A percentile compares a stretch with the other conserved stretches of the same genome.
Conservation (phyloP, 805 yeast genomes). For the Kuraishia cidri region DNA sequence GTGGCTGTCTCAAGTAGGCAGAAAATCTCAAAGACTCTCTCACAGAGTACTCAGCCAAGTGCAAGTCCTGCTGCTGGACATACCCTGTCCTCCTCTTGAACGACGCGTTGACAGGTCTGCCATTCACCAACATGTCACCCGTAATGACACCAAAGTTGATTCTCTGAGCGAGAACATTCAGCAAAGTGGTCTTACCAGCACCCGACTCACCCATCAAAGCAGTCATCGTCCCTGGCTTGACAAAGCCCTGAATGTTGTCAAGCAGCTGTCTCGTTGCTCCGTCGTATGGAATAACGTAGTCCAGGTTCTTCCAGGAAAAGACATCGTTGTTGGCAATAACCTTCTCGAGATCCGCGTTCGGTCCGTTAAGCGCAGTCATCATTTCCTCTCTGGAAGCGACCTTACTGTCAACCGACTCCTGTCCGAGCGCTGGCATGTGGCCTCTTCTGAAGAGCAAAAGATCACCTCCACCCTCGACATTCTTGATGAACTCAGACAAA, state of each 20-base stretch:
- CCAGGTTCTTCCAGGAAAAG: constrained; percentile 12
- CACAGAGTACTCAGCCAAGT: constrained; percentile 34
- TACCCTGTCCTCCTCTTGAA: constrained; percentile 38
- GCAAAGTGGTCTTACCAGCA: constrained; percentile 41
- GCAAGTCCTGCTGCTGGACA: constrained; percentile 46
- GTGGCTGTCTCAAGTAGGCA: constrained; percentile 29
- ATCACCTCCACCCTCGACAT: constrained; percentile 20
- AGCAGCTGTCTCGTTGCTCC: constrained; percentile 13
- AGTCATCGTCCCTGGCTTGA: constrained; percentile 29
- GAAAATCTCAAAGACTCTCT: constrained; percentile 35
- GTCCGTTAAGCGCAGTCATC: constrained; percentile 17
- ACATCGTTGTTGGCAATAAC: constrained; percentile 5
- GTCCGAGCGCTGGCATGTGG: neutral
- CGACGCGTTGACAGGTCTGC: constrained; percentile 27
- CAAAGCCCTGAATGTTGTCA: constrained; percentile 16
- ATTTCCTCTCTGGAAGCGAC: constrained; percentile 17
- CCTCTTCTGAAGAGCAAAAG: constrained; percentile 3
- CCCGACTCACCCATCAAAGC: constrained; percentile 41
- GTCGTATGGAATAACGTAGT: constrained; percentile 12
- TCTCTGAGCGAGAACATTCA: constrained; percentile 36
- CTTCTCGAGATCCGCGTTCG: constrained; percentile 10
- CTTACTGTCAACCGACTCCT: constrained; percentile 26
- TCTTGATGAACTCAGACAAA: constrained; percentile 20
- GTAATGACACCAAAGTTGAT: constrained; percentile 35
- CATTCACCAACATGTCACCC: constrained; percentile 39